Base-by-base conservation (phyloP, 176 grass and related monocot species). In the Zea luxurians region DNA sequence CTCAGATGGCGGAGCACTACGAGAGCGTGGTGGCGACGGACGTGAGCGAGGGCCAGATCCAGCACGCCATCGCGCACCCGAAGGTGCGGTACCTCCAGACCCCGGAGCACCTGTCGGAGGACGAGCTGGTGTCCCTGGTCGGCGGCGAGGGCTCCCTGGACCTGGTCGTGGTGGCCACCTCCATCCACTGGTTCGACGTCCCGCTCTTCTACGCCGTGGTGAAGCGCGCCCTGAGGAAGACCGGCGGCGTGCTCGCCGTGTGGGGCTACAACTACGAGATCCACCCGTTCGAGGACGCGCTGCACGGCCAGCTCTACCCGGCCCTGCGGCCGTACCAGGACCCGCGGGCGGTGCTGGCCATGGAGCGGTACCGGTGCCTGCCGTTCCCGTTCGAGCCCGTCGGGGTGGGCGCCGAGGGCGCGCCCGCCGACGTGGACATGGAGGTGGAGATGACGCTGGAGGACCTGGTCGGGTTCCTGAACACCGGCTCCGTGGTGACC, bases 151-250 rank as follows among this genome's bases (percentile, higher is more conserved):
- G 77, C 37, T 90, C 90, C 12, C 61, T 97, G 63, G 90, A 97
- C 76, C 76, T 97, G 20, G 76, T 97, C 21, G 81, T 78, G 49
- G 83, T 81, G 41, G 93, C 93, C 42, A 74, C 86, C 35, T 48
- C 88, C n/a, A 79, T 92, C 55, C 90, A 93, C 83, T 90, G 93
- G 93, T 97, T 92, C 80, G 85, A 93, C 85, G 20, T 93, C 44
- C 90, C 85, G 16, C 70, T 83, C 64, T 93, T 97, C 88, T 97
- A 97, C 85, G 78, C 77, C 10, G 78, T 90, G 11, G 93, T 40
- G 42, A 90, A 77, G 58, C 85, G 85, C 62, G 88, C 73, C 12
- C 83, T 97, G 11, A 78, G 34, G 55, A 92, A 84, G 88, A 90
- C 93, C 55, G 73, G 88, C 43, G 90, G 93, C 84, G 68, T 88